Conservation (phyloP, 805 yeast genomes). For the Ascoidea asiatica region DNA sequence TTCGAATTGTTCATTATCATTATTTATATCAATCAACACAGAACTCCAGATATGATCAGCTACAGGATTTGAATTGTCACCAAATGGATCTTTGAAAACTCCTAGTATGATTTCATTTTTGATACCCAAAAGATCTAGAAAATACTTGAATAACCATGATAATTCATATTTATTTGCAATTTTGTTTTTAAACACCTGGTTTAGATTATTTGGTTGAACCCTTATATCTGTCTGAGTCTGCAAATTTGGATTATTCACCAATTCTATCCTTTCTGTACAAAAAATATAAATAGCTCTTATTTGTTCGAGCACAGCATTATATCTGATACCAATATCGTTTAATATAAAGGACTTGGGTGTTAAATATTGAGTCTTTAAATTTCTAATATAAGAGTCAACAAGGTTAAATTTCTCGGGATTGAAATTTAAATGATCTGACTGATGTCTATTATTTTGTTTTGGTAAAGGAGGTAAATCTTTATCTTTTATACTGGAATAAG, state of each 20-base stretch:
- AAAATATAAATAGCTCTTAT: slow-evolving; percentile 53
- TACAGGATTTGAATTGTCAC: slow-evolving; percentile 27
- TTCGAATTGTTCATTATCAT: slow-evolving; percentile 33
- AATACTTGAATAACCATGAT: slow-evolving; percentile 60
- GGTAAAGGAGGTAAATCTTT: background rate
- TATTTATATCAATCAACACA: slow-evolving; percentile 32
- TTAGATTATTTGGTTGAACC: slow-evolving; percentile 23
- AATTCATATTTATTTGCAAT: slow-evolving; percentile 59
- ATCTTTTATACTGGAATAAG: background rate
- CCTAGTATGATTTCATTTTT: slow-evolving; percentile 73
- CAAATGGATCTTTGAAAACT: slow-evolving; percentile 68
- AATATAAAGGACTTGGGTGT: slow-evolving; percentile 42
- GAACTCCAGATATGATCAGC: slow-evolving; percentile 86
- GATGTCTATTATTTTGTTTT: slow-evolving; percentile 11
- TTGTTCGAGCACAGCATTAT: slow-evolving; percentile 39
- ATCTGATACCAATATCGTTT: slow-evolving; percentile 38
- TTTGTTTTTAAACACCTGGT: slow-evolving; percentile 28
- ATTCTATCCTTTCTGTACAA: slow-evolving; percentile 44
- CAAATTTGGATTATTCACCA: slow-evolving; percentile 25
- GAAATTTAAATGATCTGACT: slow-evolving; percentile 15
- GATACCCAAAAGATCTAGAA: slow-evolving; percentile 58
- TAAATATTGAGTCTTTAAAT: slow-evolving; percentile 21
- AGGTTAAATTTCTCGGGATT: slow-evolving; percentile 21
- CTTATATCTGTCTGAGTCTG: background rate
- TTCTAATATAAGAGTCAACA: slow-evolving; percentile 29